Evolutionary conservation across 2,329 filamentous ascomycete genomes (phyloP).

Genomic region (Helminthosporium solani): DNA sequence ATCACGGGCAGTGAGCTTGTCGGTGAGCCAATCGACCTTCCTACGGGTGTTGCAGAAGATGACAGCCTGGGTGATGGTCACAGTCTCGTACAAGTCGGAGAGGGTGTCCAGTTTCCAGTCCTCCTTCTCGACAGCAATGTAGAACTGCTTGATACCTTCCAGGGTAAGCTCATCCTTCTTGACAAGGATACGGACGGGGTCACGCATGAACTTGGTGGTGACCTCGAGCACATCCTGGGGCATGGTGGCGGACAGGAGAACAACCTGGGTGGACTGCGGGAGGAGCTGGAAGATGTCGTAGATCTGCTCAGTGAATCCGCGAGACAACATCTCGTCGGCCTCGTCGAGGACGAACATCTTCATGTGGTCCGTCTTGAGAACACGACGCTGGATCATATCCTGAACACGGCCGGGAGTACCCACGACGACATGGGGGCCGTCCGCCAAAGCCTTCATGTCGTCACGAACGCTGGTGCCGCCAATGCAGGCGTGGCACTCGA

Average conservation of each 20-base stretch:
- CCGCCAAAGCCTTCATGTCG: slow-evolving; percentile 96
- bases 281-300: slow-evolving; percentile 99
- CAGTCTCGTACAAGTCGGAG: slow-evolving; percentile 97
- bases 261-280: slow-evolving; percentile 96
- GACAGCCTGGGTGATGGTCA: slow-evolving; percentile 98
- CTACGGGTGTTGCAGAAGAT: slow-evolving; percentile 99
- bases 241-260: slow-evolving; percentile 97
- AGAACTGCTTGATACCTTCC: slow-evolving; percentile 99
- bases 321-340: slow-evolving; percentile 98
- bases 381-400: slow-evolving; percentile 98
- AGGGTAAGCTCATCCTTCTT: slow-evolving; percentile 99
- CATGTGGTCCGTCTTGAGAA: slow-evolving; percentile 95
- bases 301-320: slow-evolving; percentile 99
- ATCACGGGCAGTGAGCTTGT: slow-evolving; percentile 97
- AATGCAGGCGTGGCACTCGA: slow-evolving; percentile 99
- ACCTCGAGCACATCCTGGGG: slow-evolving; percentile 98
- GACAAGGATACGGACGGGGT: slow-evolving; percentile 97
- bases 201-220: slow-evolving; percentile 99
- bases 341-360: slow-evolving; percentile 99
- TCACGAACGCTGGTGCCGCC: slow-evolving; percentile 97
- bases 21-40: slow-evolving; percentile 99
- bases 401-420: slow-evolving; percentile 98
- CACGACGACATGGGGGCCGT: slow-evolving; percentile 95
- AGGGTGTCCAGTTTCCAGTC: slow-evolving; percentile 99
- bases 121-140: slow-evolving; percentile 99